A percentile compares a stretch with the other conserved stretches of the same genome.
These are phyloP conservation scores for Starmerella scarabaei DNA, from an alignment of 805 yeast genomes.

Conservation along the genomic window DNA sequence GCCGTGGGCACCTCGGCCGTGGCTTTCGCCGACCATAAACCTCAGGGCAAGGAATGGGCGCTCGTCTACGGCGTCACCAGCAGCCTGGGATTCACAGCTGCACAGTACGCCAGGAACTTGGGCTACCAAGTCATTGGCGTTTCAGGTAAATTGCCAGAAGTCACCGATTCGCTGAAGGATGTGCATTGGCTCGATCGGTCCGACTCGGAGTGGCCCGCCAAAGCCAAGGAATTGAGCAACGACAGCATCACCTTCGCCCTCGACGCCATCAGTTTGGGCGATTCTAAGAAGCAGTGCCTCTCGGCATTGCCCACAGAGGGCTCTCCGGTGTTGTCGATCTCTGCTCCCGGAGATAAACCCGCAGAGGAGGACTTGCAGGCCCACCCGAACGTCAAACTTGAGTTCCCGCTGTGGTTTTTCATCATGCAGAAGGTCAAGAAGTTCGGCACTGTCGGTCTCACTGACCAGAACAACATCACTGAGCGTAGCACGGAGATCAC, in stretches of 20 bases:
- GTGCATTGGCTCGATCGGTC: constrained; percentile 36
- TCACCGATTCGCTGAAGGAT: constrained; percentile 38
- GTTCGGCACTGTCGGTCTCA: constrained; percentile 14
- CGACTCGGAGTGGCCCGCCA: constrained; percentile 35
- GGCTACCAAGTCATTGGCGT: constrained; percentile 38
- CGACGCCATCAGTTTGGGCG: constrained; percentile 21
- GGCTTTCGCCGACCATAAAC: constrained; percentile 26
- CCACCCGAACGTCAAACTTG: constrained; percentile 4
- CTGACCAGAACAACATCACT: constrained; percentile 6
- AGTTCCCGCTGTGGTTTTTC: constrained; percentile 14
- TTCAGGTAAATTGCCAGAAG: constrained; percentile 37
- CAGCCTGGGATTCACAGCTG: constrained; percentile 43
- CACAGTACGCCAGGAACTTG: constrained; percentile 45
- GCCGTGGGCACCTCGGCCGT: constrained; percentile 39
- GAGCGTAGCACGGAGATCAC: constrained; percentile 7
- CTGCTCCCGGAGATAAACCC: not conserved
- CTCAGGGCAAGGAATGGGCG: constrained; percentile 10
- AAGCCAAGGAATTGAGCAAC: constrained; percentile 26
- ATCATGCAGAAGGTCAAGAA: constrained; percentile 17
- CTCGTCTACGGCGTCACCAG: constrained; percentile 41
- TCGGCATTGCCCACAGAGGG: not conserved
- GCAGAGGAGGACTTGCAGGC: no score
- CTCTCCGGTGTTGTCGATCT: constrained; percentile 2
- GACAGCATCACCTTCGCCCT: constrained; percentile 20
- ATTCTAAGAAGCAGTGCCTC: constrained; percentile 15